phyloP scores from a whole-genome alignment of 2,329 filamentous ascomycete genomes.

The Ascocoryne sarcoides region DNA sequence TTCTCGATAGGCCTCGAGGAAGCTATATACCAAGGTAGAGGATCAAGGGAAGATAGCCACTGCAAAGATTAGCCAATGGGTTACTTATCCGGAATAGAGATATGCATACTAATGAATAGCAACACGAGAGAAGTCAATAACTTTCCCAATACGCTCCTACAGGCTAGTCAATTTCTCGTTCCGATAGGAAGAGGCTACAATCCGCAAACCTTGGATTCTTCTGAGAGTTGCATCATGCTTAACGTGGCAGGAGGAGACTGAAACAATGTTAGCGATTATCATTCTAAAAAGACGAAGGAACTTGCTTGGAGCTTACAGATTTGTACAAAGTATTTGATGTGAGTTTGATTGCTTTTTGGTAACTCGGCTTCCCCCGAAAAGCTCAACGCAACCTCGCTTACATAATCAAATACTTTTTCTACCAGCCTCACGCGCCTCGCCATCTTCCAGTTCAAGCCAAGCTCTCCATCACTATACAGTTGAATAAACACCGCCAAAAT shows the following conservation, averaged over 20 bases:
- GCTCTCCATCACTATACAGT: conserved; percentile 1
- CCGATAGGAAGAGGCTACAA: neutral
- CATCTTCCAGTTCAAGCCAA: no score
- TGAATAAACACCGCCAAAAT: conserved; percentile 24
- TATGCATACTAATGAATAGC: conserved; percentile 83
- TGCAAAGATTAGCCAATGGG: conserved; percentile 36
- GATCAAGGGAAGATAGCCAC: conserved; percentile 93
- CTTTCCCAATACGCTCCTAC: conserved; percentile 93
- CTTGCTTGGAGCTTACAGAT: conserved; percentile 5
- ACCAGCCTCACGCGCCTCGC: conserved; percentile 15
- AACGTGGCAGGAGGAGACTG: conserved; percentile 10
- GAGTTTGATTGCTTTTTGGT: neutral
- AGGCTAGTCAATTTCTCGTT: conserved; percentile 13
- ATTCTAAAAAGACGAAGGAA: neutral
- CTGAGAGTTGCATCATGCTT: conserved; percentile 54
- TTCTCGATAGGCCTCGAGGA: conserved; percentile 5
- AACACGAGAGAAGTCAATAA: conserved; percentile 90
- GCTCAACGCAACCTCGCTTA: conserved; percentile 9
- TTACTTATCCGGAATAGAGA: neutral
- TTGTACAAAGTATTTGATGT: conserved; percentile 1
- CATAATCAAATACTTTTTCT: conserved; percentile 11
- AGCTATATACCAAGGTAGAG: conserved; percentile 84
- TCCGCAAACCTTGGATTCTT: conserved; percentile 80
- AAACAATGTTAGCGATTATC: conserved; percentile 6
- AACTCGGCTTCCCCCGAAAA: conserved; percentile 7